phyloP scores from a whole-genome alignment of 2,329 filamentous ascomycete species.

The Phyllosticta capitalensis region DNA sequence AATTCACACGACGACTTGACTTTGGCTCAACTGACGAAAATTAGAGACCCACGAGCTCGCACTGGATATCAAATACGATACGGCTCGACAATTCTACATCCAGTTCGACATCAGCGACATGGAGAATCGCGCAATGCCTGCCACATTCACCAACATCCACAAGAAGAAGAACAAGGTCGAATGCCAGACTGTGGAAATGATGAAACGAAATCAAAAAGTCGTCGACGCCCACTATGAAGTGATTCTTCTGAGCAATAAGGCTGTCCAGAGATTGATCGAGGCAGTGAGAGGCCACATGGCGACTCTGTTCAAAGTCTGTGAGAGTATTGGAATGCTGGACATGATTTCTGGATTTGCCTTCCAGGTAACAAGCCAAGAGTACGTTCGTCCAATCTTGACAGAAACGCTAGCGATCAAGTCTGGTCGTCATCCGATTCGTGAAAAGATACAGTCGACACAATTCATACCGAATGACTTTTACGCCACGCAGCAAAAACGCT shows the following conservation, averaged over 20 bases:
- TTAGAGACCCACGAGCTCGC: slow-evolving; percentile 46
- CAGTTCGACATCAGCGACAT: slow-evolving; percentile 54
- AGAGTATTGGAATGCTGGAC: slow-evolving; percentile 78
- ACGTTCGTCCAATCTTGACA: slow-evolving; percentile 59
- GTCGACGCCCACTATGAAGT: slow-evolving; percentile 76
- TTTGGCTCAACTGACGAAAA: slow-evolving; percentile 9
- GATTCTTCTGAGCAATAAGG: slow-evolving; percentile 68
- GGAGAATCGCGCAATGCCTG: slow-evolving; percentile 50
- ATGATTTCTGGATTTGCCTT: slow-evolving; percentile 51
- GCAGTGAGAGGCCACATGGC: slow-evolving; percentile 64
- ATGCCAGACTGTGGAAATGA: slow-evolving; percentile 75
- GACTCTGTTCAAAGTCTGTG: slow-evolving; percentile 71
- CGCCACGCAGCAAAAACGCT: slow-evolving; percentile 66
- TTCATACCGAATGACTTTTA: slow-evolving; percentile 90
- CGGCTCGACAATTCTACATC: slow-evolving; percentile 70
- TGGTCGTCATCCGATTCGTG: slow-evolving; percentile 69
- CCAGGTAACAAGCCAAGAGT: slow-evolving; percentile 57
- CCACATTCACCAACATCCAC: slow-evolving; percentile 67
- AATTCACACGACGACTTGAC: slow-evolving; percentile 14
- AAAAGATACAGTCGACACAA: slow-evolving; percentile 57
- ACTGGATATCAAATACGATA: slow-evolving; percentile 66
- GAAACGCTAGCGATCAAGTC: slow-evolving; percentile 61
- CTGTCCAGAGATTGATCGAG: slow-evolving; percentile 61
- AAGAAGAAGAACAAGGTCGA: slow-evolving; percentile 67
- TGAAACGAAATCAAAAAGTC: slow-evolving; percentile 66